Percentiles rank a stretch among this genome's conserved stretches.
phyloP scores from a whole-genome alignment of 177 flowering plant species.

The Vitis hybrid region DNA sequence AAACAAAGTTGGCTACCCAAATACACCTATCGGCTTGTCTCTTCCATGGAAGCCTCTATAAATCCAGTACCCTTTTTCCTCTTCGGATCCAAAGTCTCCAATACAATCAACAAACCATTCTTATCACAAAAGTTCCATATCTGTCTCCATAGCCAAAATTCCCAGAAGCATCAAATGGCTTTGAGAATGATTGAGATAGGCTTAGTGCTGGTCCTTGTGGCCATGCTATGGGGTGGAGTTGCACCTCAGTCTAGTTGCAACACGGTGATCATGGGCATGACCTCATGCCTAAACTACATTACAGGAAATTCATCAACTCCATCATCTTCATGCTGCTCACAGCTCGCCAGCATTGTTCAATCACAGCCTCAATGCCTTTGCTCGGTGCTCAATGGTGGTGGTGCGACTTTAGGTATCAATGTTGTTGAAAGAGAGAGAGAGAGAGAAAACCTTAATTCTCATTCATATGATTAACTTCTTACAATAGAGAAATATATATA shows the following conservation, averaged over 20 bases:
- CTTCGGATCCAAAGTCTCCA: too few relatives aligned
- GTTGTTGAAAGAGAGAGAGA: background rate
- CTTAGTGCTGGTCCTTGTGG: constrained; percentile 22
- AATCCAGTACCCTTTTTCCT: too few relatives aligned
- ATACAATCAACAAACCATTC: background rate
- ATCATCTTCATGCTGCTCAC: constrained; percentile 54
- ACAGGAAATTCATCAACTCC: constrained; percentile 50
- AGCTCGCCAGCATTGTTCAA: constrained; percentile 37
- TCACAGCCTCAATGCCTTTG: constrained; percentile 60
- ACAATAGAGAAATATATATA: too few relatives aligned
- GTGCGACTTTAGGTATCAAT: constrained; percentile 31
- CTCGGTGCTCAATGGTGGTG: constrained; percentile 35
- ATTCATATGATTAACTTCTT: too few relatives aligned
- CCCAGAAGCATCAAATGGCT: constrained; percentile 24
- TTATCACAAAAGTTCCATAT: background rate
- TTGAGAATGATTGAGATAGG: constrained; percentile 18
- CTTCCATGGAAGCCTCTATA: too few relatives aligned
- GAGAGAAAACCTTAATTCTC: too few relatives aligned
- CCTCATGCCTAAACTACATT: constrained; percentile 53
- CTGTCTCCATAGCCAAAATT: background rate
- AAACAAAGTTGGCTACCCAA: too few relatives aligned
- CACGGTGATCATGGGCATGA: constrained; percentile 25
- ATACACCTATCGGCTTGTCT: too few relatives aligned
- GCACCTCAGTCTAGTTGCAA: constrained; percentile 48
- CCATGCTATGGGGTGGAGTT: constrained; percentile 23